Conservation (phyloP, 352 stramenopile species). For the Phytophthora capsici region DNA sequence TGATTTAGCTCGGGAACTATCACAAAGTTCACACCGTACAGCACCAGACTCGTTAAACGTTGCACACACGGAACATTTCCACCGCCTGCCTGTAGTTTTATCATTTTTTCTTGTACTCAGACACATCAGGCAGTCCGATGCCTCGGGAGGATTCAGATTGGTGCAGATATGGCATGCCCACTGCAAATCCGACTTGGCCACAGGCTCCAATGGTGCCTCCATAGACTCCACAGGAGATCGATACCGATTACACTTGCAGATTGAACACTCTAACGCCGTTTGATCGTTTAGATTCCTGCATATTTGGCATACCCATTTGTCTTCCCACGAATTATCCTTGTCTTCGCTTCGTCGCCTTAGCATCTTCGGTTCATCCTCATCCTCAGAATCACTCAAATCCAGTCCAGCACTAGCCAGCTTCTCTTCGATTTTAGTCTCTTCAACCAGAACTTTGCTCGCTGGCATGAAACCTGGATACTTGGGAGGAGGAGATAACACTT, state of each 20-base stretch:
- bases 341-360: conserved; percentile 10
- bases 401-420: conserved; percentile 59
- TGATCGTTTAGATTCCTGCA: conserved; percentile 39
- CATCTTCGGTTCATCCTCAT: conserved; percentile 30
- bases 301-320: conserved; percentile 40
- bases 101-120: conserved; percentile 5
- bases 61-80: conserved; percentile 34
- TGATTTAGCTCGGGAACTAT: conserved; percentile 12
- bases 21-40: conserved; percentile 36
- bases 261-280: conserved; percentile 20
- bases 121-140: conserved; percentile 31
- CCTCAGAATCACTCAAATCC: conserved; percentile 59
- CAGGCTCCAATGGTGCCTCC: too few relatives aligned
- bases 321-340: conserved; percentile 17
- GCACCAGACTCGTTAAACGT: conserved; percentile 20
- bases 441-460: conserved; percentile 31
- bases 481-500: conserved; percentile 1
- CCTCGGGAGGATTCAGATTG: conserved; percentile 29
- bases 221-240: background rate
- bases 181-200: conserved; percentile 7
- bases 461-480: conserved; percentile 30
- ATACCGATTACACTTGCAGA: conserved; percentile 27
- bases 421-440: conserved; percentile 37
- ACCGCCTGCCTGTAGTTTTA: conserved; percentile 5
- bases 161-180: conserved; percentile 42